These are phyloP conservation scores for Pythium diclinum DNA, from an alignment of 352 stramenopile species.

Conservation along the genomic window DNA sequence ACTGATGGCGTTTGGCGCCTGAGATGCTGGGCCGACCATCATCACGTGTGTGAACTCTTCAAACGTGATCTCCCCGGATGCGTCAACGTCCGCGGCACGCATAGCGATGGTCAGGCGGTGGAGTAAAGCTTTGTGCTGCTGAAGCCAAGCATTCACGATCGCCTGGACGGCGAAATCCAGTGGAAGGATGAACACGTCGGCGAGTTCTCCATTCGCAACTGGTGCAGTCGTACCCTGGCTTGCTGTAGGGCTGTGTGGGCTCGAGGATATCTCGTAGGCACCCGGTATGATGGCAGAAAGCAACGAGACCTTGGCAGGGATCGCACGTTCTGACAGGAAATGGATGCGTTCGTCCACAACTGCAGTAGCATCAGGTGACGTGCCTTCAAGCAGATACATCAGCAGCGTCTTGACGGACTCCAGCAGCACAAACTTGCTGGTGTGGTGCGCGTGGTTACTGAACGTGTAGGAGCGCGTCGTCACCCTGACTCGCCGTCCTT, in stretches of 20 bases:
- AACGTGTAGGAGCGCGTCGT: not conserved
- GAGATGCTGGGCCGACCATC: conserved; percentile 20
- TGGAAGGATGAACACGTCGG: conserved; percentile 30
- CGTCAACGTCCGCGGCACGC: conserved; percentile 18
- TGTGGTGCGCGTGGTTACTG: not conserved
- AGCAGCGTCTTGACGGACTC: conserved; percentile 41
- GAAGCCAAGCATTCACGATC: conserved; percentile 34
- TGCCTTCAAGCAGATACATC: conserved; percentile 29
- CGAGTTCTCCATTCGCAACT: conserved; percentile 31
- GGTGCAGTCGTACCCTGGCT: not conserved
- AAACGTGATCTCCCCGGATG: conserved; percentile 28
- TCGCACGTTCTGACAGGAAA: conserved; percentile 26
- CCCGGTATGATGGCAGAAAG: conserved; percentile 30
- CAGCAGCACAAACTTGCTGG: conserved; percentile 33
- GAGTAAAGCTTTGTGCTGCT: conserved; percentile 27
- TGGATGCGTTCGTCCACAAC: conserved; percentile 25
- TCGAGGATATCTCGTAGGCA: conserved; percentile 23
- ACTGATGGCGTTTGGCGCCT: conserved; percentile 10
- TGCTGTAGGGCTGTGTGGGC: not conserved
- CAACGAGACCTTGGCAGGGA: conserved; percentile 28
- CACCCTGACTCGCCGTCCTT: not conserved
- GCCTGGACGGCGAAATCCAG: conserved; percentile 35
- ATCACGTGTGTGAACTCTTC: conserved; percentile 42
- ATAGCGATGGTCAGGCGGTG: conserved; percentile 30
- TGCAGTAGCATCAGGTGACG: conserved; percentile 3